Percentiles rank a stretch among this genome's conserved stretches.
Evolutionary conservation across 257 asterid genomes (phyloP).

Genomic region (Plantago elongata): DNA sequence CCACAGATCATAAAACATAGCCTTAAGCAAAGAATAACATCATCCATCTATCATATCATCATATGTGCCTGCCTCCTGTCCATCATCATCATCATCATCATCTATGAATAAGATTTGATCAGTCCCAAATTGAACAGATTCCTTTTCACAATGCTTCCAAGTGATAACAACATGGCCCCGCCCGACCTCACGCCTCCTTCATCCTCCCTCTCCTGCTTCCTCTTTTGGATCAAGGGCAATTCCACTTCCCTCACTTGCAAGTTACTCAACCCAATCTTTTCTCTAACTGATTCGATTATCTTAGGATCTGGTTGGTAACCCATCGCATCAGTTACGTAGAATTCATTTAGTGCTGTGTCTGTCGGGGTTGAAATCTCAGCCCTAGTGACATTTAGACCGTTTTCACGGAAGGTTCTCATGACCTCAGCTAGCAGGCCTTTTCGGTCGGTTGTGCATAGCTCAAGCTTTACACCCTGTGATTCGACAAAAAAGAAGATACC

Average conservation of each 20-base stretch:
- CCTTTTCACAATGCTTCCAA: slow-evolving; percentile 79
- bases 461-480: slow-evolving; percentile 84
- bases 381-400: slow-evolving; percentile 69
- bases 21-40: too few relatives aligned
- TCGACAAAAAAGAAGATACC: slow-evolving; percentile 1
- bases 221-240: slow-evolving; percentile 44
- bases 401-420: slow-evolving; percentile 84
- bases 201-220: slow-evolving; percentile 42
- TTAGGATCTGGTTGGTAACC: slow-evolving; percentile 61
- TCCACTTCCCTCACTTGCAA: slow-evolving; percentile 84
- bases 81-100: slow-evolving; percentile 18
- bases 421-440: slow-evolving; percentile 83
- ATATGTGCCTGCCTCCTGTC: not conserved
- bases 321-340: slow-evolving; percentile 70
- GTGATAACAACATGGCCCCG: slow-evolving; percentile 75
- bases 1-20: too few relatives aligned
- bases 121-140: slow-evolving; percentile 81
- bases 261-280: slow-evolving; percentile 53
- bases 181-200: slow-evolving; percentile 36
- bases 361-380: slow-evolving; percentile 75
- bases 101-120: slow-evolving; percentile 64
- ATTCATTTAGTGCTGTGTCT: slow-evolving; percentile 49
- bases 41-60: not conserved
- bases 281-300: slow-evolving; percentile 59
- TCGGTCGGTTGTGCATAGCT: slow-evolving; percentile 58